A percentile compares a stretch with the other conserved stretches of the same genome.
Conservation (phyloP, 2,329 filamentous ascomycete species). For the Pseudogymnoascus sp. region DNA sequence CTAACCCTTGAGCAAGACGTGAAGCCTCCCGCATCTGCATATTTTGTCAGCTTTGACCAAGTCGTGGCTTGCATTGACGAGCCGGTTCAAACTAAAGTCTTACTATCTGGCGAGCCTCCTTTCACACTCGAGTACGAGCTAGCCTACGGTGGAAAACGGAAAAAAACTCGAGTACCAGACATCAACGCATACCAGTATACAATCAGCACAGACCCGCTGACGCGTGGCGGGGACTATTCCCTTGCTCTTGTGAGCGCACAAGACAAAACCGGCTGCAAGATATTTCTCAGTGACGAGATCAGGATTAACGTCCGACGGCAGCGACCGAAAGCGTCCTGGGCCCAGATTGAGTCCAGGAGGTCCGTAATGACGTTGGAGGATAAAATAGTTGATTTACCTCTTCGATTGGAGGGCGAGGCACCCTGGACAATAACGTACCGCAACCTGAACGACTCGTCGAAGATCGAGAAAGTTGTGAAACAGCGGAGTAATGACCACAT, state of each 20-base stretch:
- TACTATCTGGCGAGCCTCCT: slow-evolving; percentile 72
- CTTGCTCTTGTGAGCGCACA: slow-evolving; percentile 78
- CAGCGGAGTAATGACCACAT: slow-evolving; percentile 60
- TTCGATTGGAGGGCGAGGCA: slow-evolving; percentile 75
- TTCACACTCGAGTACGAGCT: slow-evolving; percentile 90
- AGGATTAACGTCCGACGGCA: slow-evolving; percentile 84
- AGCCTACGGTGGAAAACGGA: slow-evolving; percentile 78
- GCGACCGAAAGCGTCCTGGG: slow-evolving; percentile 79
- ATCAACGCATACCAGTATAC: slow-evolving; percentile 57
- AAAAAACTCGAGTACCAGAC: slow-evolving; percentile 54
- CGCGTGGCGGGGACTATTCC: slow-evolving; percentile 82
- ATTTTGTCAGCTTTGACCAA: slow-evolving; percentile 47
- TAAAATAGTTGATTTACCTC: slow-evolving; percentile 62
- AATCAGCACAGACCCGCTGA: slow-evolving; percentile 67
- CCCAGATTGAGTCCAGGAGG: slow-evolving; percentile 72
- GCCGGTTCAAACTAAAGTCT: slow-evolving; percentile 63
- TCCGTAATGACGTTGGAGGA: slow-evolving; percentile 69
- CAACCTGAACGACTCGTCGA: slow-evolving; percentile 48
- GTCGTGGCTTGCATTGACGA: slow-evolving; percentile 77
- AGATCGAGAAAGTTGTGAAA: slow-evolving; percentile 36
- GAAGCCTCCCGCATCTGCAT: slow-evolving; percentile 82
- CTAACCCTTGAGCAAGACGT: slow-evolving; percentile 77
- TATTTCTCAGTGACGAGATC: slow-evolving; percentile 72
- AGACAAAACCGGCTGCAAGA: slow-evolving; percentile 79
- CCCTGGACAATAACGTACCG: slow-evolving; percentile 77